Percentiles rank a stretch among this genome's conserved stretches.
These are phyloP conservation scores for Cucurbita ficifolia DNA, from an alignment of 306 rosid species.

Conservation along the genomic window DNA sequence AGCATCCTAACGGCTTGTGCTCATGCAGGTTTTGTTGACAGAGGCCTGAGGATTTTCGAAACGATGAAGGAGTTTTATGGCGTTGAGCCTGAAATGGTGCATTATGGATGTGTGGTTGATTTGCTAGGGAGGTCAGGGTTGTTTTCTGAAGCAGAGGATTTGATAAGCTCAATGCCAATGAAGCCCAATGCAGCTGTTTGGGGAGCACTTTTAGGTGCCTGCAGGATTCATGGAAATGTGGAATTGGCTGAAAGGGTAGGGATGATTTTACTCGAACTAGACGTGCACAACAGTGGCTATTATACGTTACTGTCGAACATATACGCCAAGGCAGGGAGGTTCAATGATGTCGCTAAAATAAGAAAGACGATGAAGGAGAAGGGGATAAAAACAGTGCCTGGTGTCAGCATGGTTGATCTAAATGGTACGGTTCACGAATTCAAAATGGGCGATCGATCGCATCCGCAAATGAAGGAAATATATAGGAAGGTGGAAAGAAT, in stretches of 20 bases:
- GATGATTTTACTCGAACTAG: constrained; percentile 33
- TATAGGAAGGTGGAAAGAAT: constrained; percentile 20
- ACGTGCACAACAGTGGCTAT: constrained; percentile 43
- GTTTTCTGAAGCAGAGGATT: constrained; percentile 32
- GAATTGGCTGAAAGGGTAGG: constrained; percentile 40
- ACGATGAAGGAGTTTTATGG: constrained; percentile 27
- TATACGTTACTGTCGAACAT: constrained; percentile 43
- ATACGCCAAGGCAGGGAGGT: constrained; percentile 39
- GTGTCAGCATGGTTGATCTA: constrained; percentile 33
- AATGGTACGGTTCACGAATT: constrained; percentile 37
- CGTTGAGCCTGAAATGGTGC: constrained; percentile 38
- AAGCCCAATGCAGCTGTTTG: constrained; percentile 43
- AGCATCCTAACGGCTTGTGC: constrained; percentile 44
- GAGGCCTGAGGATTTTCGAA: constrained; percentile 24
- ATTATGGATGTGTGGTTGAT: constrained; percentile 44
- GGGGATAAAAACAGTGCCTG: constrained; percentile 38
- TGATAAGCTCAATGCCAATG: constrained; percentile 31
- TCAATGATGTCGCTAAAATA: constrained; percentile 30
- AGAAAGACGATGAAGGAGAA: constrained; percentile 46
- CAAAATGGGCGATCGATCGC: constrained; percentile 42
- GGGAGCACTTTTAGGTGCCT: constrained; percentile 49
- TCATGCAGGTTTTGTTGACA: constrained; percentile 35
- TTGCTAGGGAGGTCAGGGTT: constrained; percentile 46
- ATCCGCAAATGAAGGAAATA: constrained; percentile 31
- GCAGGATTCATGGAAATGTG: constrained; percentile 36